Evolutionary conservation across 31 red algal genomes (phyloP).

Genomic region (Asparagopsis taxiformis): DNA sequence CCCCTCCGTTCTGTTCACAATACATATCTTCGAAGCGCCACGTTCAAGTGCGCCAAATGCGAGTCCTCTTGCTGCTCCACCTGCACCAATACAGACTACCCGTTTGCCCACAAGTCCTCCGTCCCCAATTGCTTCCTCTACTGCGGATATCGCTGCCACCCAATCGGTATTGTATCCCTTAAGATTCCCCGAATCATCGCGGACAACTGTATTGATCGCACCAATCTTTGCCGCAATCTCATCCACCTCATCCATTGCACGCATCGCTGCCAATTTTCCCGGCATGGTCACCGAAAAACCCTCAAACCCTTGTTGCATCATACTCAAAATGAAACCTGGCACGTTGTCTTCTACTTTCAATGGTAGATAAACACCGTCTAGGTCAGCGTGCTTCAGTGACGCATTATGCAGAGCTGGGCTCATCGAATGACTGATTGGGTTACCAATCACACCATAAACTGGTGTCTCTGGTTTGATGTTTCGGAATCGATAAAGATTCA

Average conservation of each 20-base stretch:
- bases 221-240: conserved; percentile 77
- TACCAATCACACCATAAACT: conserved; percentile 90
- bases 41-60: conserved; percentile 79
- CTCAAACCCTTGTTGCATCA: conserved; percentile 60
- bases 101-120: conserved; percentile 27
- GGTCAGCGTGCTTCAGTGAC: conserved; percentile 25
- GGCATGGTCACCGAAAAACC: conserved; percentile 95
- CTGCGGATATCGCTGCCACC: conserved; percentile 81
- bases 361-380: conserved; percentile 75
- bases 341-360: conserved; percentile 69
- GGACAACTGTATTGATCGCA: conserved; percentile 93
- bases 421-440: conserved; percentile 85
- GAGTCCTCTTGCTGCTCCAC: conserved; percentile 86
- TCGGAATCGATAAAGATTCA: conserved; percentile 73
- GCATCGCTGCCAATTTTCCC: conserved; percentile 71
- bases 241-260: conserved; percentile 82
- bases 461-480: conserved; percentile 43
- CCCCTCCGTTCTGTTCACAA: conserved; percentile 79
- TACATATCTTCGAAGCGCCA: conserved; percentile 43
- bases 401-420: conserved; percentile 89
- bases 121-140: conserved; percentile 50
- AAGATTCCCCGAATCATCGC: conserved; percentile 15
- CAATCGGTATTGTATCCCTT: conserved; percentile 97
- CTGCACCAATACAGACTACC: conserved; percentile 87
- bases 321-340: conserved; percentile 39